Evolutionary conservation across 495 filamentous ascomycete species (phyloP), one percentile per base, ranked within the genome.

Genomic region (Peziza echinospora): DNA sequence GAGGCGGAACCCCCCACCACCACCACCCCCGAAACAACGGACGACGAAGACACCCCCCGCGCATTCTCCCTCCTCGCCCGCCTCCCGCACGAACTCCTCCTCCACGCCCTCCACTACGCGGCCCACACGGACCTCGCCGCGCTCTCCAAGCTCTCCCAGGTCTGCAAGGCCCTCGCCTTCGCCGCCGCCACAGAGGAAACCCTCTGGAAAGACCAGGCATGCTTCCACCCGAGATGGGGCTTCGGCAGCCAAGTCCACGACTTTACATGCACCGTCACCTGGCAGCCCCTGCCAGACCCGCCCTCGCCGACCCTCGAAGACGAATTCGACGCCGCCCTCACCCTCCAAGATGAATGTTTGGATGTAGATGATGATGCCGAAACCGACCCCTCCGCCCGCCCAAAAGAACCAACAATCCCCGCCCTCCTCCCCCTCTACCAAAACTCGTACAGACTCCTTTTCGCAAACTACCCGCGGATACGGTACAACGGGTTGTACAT

Each of bases 401-500:
- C 21, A 6, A 37, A 37, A 37, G 13, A 17, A 4, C 30, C 30
- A 3, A 13, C 30, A 11, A 13, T 19, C 69, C 67, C 1, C 43
- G 51, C 64, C 4, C 50, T 72, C 6, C 57, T 67, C 44, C 56
- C 57, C n/a, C 51, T 57, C 5, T 59, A 66, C 39, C 71, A 71
- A 51, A 44, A 47, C 2, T 63, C 62, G 17, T 80, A 72, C 68
- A 65, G 67, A 45, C 54, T 58, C 42, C 83, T 93, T 65, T 89
- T 93, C 63, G 79, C 80, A 13, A 60, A 64, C 0, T 81, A 83
- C 2, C 87, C 89, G 1, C 77, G 89, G 25, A 71, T 97, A 47
- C 84, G 89, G 23, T 97, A 89, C 64, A 84, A 84, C 50, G 89
- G 89, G 11, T 77, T 81, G 60, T 97, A 97, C 65, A 97, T 97